These are phyloP conservation scores for Globisporangium apiculatum DNA, from an alignment of 352 stramenopile genomes.

Conservation along the genomic window DNA sequence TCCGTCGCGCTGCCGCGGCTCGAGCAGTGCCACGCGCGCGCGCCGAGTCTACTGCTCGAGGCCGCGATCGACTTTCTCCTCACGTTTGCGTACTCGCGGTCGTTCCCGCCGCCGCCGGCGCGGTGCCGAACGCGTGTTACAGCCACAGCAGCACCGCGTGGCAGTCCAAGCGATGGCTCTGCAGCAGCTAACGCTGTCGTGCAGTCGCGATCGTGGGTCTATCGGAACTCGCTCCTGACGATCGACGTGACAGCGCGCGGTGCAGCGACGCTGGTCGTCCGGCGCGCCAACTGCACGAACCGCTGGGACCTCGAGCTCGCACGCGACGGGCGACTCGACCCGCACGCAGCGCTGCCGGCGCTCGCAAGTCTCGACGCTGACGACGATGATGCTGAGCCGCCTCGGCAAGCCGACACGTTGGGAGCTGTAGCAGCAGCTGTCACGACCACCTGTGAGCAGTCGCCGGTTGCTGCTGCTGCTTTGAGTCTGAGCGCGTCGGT, in stretches of 20 bases:
- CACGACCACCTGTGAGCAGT: too few species aligned
- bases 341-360: not conserved
- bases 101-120: slow-evolving; percentile 30
- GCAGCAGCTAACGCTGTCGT: slow-evolving; percentile 5
- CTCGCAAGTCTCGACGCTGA: not conserved
- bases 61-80: slow-evolving; percentile 74
- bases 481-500: not conserved
- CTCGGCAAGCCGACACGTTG: not conserved
- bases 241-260: slow-evolving; percentile 24
- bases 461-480: too few species aligned
- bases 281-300: slow-evolving; percentile 44
- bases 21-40: slow-evolving; percentile 26
- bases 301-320: slow-evolving; percentile 32
- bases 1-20: slow-evolving; percentile 41
- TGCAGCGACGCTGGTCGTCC: slow-evolving; percentile 33
- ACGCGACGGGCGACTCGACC: slow-evolving; percentile 17
- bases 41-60: slow-evolving; percentile 48
- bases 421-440: too few species aligned
- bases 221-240: slow-evolving; percentile 47
- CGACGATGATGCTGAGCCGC: not conserved
- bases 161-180: not conserved
- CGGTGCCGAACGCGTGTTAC: too few species aligned
- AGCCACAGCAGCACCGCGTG: slow-evolving; percentile 5
- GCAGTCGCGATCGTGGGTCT: slow-evolving; percentile 35
- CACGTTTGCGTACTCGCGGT: slow-evolving; percentile 59